Conservation (phyloP, 257 asterid genomes). For the Catharanthus roseus region DNA sequence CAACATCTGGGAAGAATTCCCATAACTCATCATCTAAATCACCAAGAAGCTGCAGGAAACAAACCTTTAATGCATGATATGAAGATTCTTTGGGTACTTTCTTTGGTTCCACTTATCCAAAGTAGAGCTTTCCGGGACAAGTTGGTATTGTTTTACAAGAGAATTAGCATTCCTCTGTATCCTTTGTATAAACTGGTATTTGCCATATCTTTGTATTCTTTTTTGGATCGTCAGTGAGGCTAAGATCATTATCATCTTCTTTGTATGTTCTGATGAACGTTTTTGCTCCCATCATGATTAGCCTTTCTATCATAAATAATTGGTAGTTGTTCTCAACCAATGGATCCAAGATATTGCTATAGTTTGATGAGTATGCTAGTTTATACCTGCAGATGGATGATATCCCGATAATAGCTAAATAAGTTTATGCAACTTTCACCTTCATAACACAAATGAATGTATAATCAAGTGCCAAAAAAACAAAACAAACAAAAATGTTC, state of each 20-base stretch:
- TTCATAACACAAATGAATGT: not conserved
- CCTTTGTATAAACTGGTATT: constrained; percentile 63
- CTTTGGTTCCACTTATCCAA: not conserved
- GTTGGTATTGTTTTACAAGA: not conserved
- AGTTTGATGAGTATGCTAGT: constrained; percentile 78
- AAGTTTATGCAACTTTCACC: not conserved
- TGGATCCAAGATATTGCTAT: constrained; percentile 66
- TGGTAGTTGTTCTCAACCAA: constrained; percentile 80
- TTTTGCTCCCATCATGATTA: constrained; percentile 76
- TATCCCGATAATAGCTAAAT: not conserved
- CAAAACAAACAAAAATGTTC: not conserved
- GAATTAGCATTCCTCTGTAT: constrained; percentile 49
- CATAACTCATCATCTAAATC: not conserved
- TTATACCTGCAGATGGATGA: constrained; percentile 57
- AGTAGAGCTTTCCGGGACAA: not conserved
- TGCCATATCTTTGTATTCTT: constrained; percentile 85
- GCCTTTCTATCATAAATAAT: constrained; percentile 86
- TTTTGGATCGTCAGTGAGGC: constrained; percentile 91
- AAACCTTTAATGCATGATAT: not conserved
- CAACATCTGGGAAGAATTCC: constrained; percentile 1
- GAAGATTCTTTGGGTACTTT: not conserved
- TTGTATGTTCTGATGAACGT: constrained; percentile 58
- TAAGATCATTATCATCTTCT: constrained; percentile 59
- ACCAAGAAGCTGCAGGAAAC: not conserved
- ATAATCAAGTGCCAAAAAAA: not conserved